Evolutionary conservation across 139 green algal genomes (phyloP).

Genomic region (Astrephomene gubernaculifera): DNA sequence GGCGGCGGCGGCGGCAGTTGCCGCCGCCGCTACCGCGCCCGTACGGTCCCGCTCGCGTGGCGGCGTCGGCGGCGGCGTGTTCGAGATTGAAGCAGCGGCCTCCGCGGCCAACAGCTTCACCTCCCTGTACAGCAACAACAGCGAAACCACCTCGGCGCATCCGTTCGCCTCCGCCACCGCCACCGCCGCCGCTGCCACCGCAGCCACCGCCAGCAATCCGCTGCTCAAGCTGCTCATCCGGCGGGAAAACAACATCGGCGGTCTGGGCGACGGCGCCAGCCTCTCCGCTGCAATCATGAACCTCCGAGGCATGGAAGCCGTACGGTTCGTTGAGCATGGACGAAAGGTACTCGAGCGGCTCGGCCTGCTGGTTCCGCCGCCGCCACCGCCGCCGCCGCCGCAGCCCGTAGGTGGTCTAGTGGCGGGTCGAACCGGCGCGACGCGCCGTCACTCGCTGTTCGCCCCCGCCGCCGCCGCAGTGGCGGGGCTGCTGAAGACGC

Average conservation of each 20-base stretch:
- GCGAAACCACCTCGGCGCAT: no score
- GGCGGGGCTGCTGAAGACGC: not conserved
- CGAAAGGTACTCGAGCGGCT: not conserved
- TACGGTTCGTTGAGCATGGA: not conserved
- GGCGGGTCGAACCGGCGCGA: no score
- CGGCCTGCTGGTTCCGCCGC: not conserved
- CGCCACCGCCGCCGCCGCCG: not conserved
- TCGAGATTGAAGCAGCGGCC: no score
- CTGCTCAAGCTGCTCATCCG: not conserved
- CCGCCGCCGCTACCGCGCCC: no score
- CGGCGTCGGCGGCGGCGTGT: no score
- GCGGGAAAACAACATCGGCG: not conserved
- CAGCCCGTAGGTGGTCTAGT: no score
- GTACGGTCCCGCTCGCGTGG: no score
- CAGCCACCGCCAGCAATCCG: not conserved
- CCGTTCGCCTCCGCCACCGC: not conserved
- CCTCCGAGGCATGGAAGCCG: not conserved
- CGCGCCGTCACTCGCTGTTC: not conserved
- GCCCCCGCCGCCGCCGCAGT: conserved; percentile 1
- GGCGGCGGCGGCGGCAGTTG: no score
- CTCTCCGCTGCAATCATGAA: not conserved
- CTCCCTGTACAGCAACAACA: no score
- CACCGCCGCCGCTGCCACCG: not conserved
- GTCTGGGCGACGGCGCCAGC: not conserved
- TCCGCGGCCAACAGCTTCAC: no score